phyloP scores from a whole-genome alignment of 2,329 filamentous ascomycete genomes.

The Fusarium equiseti region DNA sequence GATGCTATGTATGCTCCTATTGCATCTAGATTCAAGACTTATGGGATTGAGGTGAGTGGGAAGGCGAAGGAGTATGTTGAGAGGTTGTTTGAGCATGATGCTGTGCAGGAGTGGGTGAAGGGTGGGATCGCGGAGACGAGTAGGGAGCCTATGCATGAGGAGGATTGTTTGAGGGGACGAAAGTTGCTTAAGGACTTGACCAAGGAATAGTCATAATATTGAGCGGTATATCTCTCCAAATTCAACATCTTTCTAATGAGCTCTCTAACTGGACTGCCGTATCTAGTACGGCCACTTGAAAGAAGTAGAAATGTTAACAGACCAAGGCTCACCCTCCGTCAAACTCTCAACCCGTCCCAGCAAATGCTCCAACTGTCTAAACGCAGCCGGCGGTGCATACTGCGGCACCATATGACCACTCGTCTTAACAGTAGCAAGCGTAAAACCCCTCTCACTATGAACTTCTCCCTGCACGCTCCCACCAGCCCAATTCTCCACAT shows the following conservation, averaged over 20 bases:
- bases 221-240: no score
- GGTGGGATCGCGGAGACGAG: conserved; percentile 54
- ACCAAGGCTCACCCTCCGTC: conserved; percentile 3
- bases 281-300: conserved; percentile 21
- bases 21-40: conserved; percentile 56
- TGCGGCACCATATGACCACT: conserved; percentile 28
- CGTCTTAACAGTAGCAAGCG: conserved; percentile 15
- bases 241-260: no score
- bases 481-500: conserved; percentile 25
- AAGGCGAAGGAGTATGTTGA: conserved; percentile 51
- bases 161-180: conserved; percentile 52
- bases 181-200: conserved; percentile 50
- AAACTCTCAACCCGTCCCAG: conserved; percentile 25
- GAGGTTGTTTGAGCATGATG: conserved; percentile 51
- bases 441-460: conserved; percentile 12
- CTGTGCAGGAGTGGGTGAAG: conserved; percentile 55
- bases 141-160: conserved; percentile 54
- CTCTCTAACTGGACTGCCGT: no score
- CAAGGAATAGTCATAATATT: background rate
- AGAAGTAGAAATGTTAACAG: conserved; percentile 19
- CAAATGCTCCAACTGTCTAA: conserved; percentile 20
- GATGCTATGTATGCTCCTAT: conserved; percentile 60
- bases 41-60: conserved; percentile 50
- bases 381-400: conserved; percentile 21
- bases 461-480: conserved; percentile 17